Conservation (phyloP, 2,329 filamentous ascomycete genomes). For the Endothia cerciana region DNA sequence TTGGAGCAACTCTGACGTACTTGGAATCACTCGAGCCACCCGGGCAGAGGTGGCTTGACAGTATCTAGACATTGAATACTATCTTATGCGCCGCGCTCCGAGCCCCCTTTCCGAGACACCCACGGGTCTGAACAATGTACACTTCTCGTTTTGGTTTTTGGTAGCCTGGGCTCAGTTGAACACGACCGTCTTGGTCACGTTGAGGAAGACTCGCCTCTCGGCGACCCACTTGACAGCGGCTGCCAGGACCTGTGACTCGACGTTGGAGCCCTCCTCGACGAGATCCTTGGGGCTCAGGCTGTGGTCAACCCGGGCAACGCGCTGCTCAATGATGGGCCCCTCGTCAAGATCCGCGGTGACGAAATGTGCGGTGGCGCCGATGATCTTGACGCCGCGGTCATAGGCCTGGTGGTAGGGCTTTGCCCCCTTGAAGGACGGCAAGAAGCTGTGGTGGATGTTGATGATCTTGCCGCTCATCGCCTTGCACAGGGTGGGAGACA, state of each 20-base stretch:
- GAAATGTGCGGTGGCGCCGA: conserved; percentile 84
- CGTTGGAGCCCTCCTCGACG: conserved; percentile 79
- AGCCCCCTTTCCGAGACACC: background rate
- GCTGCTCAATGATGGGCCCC: conserved; percentile 87
- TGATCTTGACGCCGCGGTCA: conserved; percentile 86
- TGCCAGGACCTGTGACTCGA: conserved; percentile 81
- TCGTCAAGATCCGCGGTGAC: conserved; percentile 85
- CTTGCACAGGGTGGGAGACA: conserved; percentile 73
- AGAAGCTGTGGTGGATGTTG: conserved; percentile 89
- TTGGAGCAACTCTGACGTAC: too few relatives aligned
- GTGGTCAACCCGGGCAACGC: conserved; percentile 77
- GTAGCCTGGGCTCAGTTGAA: conserved; percentile 51
- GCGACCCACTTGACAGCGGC: conserved; percentile 84
- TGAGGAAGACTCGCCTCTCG: conserved; percentile 77
- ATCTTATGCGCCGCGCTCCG: background rate
- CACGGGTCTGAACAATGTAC: too few relatives aligned
- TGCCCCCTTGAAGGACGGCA: conserved; percentile 86
- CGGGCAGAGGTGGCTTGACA: too few relatives aligned
- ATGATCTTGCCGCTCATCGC: conserved; percentile 86
- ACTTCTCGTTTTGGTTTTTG: background rate
- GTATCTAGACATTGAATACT: too few relatives aligned
- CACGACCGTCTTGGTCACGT: conserved; percentile 79
- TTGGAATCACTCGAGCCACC: too few relatives aligned
- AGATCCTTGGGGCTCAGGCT: conserved; percentile 75
- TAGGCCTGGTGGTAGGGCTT: conserved; percentile 89